These are phyloP conservation scores for Iodosphaeria phyllophila DNA, from an alignment of 2,329 filamentous ascomycete species.

Conservation along the genomic window DNA sequence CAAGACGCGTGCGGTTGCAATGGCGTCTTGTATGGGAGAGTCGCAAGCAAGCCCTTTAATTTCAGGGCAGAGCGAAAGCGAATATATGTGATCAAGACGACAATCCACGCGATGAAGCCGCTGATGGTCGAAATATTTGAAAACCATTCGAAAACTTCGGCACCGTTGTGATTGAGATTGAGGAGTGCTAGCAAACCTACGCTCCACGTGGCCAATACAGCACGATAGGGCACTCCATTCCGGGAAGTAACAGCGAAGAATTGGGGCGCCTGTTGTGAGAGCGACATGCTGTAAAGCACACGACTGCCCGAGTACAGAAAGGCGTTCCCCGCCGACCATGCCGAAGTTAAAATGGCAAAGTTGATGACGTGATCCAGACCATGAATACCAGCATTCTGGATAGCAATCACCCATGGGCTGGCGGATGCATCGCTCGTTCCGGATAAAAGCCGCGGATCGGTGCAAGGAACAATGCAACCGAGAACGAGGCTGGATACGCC, in stretches of 20 bases:
- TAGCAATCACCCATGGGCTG: slow-evolving; percentile 48
- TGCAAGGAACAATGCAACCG: slow-evolving; percentile 43
- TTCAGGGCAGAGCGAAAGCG: slow-evolving; percentile 38
- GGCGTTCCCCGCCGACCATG: slow-evolving; percentile 41
- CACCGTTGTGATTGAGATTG: slow-evolving; percentile 42
- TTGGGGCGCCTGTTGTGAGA: slow-evolving; percentile 45
- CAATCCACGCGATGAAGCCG: slow-evolving; percentile 40
- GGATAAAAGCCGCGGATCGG: slow-evolving; percentile 40
- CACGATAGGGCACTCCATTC: slow-evolving; percentile 39
- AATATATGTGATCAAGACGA: slow-evolving; percentile 37
- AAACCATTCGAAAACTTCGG: slow-evolving; percentile 52
- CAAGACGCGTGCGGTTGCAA: slow-evolving; percentile 47
- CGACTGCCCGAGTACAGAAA: slow-evolving; percentile 50
- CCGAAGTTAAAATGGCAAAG: slow-evolving; percentile 46
- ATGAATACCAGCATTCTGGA: slow-evolving; percentile 43
- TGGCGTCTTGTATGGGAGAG: slow-evolving; percentile 30
- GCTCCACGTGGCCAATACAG: slow-evolving; percentile 33
- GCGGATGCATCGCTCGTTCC: slow-evolving; percentile 39
- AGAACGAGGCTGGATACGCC: slow-evolving; percentile 41
- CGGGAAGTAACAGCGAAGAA: slow-evolving; percentile 41
- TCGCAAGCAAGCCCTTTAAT: slow-evolving; percentile 27
- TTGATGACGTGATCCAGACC: slow-evolving; percentile 50
- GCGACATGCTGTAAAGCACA: slow-evolving; percentile 49
- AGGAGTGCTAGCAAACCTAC: slow-evolving; percentile 53
- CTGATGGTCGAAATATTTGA: slow-evolving; percentile 48